Conservation (phyloP, 345 rosid genomes). For the Lepidium sativum region DNA sequence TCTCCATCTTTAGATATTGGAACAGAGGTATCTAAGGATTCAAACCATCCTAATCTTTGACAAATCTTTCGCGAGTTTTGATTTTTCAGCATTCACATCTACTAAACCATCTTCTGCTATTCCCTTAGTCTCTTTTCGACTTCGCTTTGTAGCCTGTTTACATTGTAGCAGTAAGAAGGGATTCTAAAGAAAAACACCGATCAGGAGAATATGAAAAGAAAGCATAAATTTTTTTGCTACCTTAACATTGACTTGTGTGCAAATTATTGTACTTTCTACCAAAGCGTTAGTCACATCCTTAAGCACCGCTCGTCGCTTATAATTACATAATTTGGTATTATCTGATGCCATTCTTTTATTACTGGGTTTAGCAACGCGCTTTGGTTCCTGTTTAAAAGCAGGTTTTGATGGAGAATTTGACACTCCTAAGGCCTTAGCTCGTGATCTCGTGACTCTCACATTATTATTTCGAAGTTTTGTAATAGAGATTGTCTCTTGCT, state of each 20-base stretch:
- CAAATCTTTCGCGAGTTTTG: slow-evolving; percentile 50
- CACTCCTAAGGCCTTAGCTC: slow-evolving; percentile 52
- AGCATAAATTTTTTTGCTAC: slow-evolving; percentile 17
- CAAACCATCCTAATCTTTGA: slow-evolving; percentile 62
- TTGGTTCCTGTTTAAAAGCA: slow-evolving; percentile 49
- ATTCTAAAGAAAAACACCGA: background rate
- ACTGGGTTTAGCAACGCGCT: slow-evolving; percentile 26
- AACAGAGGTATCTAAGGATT: slow-evolving; percentile 28
- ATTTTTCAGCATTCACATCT: slow-evolving; percentile 40
- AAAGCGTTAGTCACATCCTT: slow-evolving; percentile 55
- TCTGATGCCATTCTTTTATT: slow-evolving; percentile 60
- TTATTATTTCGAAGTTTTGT: slow-evolving; percentile 29
- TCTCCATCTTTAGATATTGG: slow-evolving; percentile 26
- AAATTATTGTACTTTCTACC: slow-evolving; percentile 8
- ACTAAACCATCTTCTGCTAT: slow-evolving; percentile 18
- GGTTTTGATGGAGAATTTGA: slow-evolving; percentile 46
- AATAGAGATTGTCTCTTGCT: slow-evolving; percentile 33
- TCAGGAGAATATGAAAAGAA: background rate
- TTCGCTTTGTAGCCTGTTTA: slow-evolving; percentile 37
- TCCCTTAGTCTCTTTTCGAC: slow-evolving; percentile 27
- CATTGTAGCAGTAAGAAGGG: slow-evolving; percentile 4
- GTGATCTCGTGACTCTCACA: slow-evolving; percentile 56
- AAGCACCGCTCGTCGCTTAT: slow-evolving; percentile 71
- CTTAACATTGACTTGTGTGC: slow-evolving; percentile 31
- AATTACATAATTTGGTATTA: slow-evolving; percentile 36